phyloP scores from a whole-genome alignment of 169 alveolate species.

The Cryptosporidium andersoni region DNA sequence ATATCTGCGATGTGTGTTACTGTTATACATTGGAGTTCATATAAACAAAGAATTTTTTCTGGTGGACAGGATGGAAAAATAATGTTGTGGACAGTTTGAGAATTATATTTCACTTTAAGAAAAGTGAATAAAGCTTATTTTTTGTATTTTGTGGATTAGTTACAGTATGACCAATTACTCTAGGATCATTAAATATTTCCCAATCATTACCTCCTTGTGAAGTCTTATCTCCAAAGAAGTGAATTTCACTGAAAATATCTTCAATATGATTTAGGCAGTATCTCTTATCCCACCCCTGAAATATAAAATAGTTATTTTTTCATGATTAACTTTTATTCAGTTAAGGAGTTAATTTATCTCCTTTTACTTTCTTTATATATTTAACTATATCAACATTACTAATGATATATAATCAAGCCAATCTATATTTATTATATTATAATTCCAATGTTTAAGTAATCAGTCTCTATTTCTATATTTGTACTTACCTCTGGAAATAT shows the following conservation, averaged over 20 bases:
- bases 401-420: no score
- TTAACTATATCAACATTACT: no score
- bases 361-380: no score
- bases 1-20: constrained; percentile 37
- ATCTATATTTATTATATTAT: no score
- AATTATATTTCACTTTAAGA: background rate
- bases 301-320: background rate
- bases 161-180: constrained; percentile 92
- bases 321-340: background rate
- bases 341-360: no score
- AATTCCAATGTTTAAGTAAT: background rate
- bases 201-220: constrained; percentile 95
- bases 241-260: constrained; percentile 85
- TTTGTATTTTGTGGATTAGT: constrained; percentile 87
- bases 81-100: constrained; percentile 16
- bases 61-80: constrained; percentile 57
- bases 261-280: constrained; percentile 86
- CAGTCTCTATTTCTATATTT: background rate
- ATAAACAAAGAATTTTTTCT: constrained; percentile 17
- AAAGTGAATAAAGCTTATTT: background rate
- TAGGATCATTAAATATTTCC: constrained; percentile 87
- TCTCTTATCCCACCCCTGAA: constrained; percentile 92
- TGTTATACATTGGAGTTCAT: constrained; percentile 8
- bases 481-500: constrained; percentile 87
- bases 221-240: constrained; percentile 94